A percentile compares a stretch with the other conserved stretches of the same genome.
Conservation (phyloP, 2,329 filamentous ascomycete species). For the Colletotrichum gigasporum region DNA sequence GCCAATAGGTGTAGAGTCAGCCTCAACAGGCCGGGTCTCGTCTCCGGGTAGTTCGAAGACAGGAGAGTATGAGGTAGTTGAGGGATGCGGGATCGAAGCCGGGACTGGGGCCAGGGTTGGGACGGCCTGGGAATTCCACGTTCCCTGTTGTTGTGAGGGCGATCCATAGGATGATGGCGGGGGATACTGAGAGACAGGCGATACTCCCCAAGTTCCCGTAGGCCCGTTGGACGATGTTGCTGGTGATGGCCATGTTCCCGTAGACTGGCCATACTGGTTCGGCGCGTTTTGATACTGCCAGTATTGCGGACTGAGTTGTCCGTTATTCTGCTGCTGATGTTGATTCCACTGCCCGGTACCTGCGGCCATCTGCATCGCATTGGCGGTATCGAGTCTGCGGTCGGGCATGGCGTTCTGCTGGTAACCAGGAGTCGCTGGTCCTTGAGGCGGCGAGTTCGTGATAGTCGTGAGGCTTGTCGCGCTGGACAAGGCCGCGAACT, state of each 20-base stretch:
- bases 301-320: conserved; percentile 7
- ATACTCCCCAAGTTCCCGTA: conserved; percentile 19
- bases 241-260: conserved; percentile 23
- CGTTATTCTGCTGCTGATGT: neutral
- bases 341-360: conserved; percentile 4
- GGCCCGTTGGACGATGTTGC: conserved; percentile 1
- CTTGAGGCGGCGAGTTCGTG: conserved; percentile 8
- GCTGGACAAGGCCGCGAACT: conserved; percentile 24
- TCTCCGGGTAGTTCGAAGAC: conserved; percentile 29
- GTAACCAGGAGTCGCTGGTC: conserved; percentile 3
- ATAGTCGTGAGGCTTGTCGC: conserved; percentile 29
- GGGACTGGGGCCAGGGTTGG: neutral
- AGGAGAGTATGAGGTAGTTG: neutral
- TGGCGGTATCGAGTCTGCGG: neutral
- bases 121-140: conserved; percentile 12
- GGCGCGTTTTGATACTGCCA: conserved; percentile 18
- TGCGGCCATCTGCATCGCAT: conserved; percentile 4
- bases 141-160: neutral
- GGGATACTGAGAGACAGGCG: conserved; percentile 18
- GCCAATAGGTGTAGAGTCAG: conserved; percentile 26
- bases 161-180: neutral
- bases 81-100: neutral
- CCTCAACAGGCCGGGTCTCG: conserved; percentile 20
- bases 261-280: neutral
- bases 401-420: conserved; percentile 7